phyloP scores from a whole-genome alignment of 2,329 filamentous ascomycete species.

The Apiospora aurea region DNA sequence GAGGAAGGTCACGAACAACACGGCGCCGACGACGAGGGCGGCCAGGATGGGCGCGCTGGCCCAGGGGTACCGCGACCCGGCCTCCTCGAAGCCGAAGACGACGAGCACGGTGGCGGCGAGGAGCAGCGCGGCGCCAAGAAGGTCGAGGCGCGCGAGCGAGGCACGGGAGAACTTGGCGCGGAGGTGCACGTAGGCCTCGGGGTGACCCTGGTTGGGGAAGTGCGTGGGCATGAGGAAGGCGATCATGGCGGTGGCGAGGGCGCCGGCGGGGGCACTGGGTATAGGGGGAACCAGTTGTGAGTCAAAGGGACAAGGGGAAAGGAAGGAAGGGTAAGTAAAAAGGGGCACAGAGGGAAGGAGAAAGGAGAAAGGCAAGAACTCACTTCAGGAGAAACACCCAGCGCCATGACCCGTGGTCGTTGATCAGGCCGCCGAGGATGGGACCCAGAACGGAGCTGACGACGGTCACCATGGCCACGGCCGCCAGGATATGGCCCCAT shows the following conservation, averaged over 20 bases:
- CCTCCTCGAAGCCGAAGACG: constrained; percentile 55
- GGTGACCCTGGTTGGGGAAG: constrained; percentile 36
- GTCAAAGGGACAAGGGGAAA: background rate
- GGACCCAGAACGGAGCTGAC: constrained; percentile 51
- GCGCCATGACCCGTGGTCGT: constrained; percentile 48
- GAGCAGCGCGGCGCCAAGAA: constrained; percentile 43
- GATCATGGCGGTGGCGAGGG: constrained; percentile 36
- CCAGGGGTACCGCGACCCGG: constrained; percentile 52
- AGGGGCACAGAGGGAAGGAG: background rate
- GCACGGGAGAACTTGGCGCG: constrained; percentile 34
- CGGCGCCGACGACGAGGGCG: constrained; percentile 34
- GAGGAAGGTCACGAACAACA: constrained; percentile 38
- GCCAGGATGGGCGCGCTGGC: constrained; percentile 46
- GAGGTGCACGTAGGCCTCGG: constrained; percentile 11
- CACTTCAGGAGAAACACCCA: constrained; percentile 58
- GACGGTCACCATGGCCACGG: constrained; percentile 48
- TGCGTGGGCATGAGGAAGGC: constrained; percentile 38
- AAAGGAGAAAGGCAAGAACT: constrained; percentile 30
- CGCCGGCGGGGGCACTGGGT: constrained; percentile 41
- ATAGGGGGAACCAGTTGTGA: background rate
- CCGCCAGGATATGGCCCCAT: constrained; percentile 42
- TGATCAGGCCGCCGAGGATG: constrained; percentile 52
- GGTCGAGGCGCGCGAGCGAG: constrained; percentile 41
- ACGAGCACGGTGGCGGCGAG: constrained; percentile 51
- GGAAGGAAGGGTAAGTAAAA: background rate